Evolutionary conservation across 2,329 filamentous ascomycete species (phyloP).

Genomic region (Arthrobotrys entomopaga): DNA sequence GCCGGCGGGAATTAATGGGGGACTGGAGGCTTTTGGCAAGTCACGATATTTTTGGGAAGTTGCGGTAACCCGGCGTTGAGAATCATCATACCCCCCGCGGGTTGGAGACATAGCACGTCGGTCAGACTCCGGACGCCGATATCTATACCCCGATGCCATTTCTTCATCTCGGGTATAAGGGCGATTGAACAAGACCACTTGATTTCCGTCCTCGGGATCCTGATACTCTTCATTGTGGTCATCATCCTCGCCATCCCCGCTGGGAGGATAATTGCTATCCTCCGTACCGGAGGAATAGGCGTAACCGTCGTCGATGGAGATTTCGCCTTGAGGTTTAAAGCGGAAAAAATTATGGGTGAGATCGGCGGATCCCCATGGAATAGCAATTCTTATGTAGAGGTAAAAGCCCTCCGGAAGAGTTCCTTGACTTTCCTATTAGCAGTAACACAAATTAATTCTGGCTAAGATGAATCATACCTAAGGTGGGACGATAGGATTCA

Average conservation of each 20-base stretch:
- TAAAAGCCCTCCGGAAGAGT: constrained; percentile 1
- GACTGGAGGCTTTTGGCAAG: no score
- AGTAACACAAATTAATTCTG: neutral
- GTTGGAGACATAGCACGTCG: no score
- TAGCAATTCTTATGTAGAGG: constrained; percentile 3
- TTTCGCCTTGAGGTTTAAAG: constrained; percentile 8
- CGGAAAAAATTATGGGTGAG: constrained; percentile 10
- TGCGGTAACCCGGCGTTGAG: no score
- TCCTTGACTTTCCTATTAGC: neutral
- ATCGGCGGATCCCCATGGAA: neutral
- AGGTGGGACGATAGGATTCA: constrained; percentile 10
- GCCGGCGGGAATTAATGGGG: no score
- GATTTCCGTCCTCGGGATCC: neutral
- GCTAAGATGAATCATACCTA: constrained; percentile 5
- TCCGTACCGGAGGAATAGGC: neutral
- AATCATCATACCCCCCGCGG: no score
- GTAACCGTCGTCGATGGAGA: neutral
- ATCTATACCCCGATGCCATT: no score
- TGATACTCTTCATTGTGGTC: neutral
- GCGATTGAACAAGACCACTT: no score
- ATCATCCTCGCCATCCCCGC: neutral
- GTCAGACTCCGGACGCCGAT: no score
- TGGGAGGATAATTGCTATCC: neutral
- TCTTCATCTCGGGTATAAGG: no score
- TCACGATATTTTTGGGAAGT: no score